Conservation (phyloP, 1,284 basidiomycete genomes). For the Papiliotrema fonsecae region DNA sequence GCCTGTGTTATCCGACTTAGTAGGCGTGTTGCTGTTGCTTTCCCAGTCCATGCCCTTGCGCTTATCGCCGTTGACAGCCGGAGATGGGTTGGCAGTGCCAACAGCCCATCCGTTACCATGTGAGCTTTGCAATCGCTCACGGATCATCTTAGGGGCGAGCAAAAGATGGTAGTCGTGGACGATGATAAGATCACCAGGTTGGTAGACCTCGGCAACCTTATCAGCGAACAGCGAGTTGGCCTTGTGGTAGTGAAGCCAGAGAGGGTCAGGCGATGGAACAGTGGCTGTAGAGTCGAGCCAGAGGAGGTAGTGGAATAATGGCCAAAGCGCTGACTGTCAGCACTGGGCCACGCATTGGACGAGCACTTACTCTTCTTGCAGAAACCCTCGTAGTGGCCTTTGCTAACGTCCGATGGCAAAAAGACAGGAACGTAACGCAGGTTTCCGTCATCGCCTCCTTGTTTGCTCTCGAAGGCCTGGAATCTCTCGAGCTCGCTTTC, state of each 20-base stretch:
- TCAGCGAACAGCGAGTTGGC: constrained; percentile 84
- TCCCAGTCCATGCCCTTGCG: constrained; percentile 35
- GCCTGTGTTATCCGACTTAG: no score
- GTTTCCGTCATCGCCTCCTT: constrained; percentile 51
- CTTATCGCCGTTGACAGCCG: constrained; percentile 19
- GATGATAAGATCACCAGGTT: constrained; percentile 85
- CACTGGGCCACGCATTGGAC: constrained; percentile 5
- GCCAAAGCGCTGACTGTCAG: constrained; percentile 75
- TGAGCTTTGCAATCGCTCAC: constrained; percentile 64
- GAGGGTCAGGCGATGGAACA: constrained; percentile 58
- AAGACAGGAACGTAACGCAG: constrained; percentile 83
- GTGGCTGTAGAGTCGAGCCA: constrained; percentile 76
- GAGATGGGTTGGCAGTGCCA: constrained; percentile 20
- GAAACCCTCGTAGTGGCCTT: constrained; percentile 93
- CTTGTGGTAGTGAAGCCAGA: constrained; percentile 78
- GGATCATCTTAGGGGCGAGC: constrained; percentile 79
- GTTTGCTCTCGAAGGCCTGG: constrained; percentile 57
- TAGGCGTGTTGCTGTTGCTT: constrained; percentile 11
- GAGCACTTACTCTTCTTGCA: constrained; percentile 82
- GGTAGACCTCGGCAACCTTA: constrained; percentile 68
- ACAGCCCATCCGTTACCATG: constrained; percentile 22
- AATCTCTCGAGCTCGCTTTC: constrained; percentile 60
- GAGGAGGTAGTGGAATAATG: constrained; percentile 94
- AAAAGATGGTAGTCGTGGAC: constrained; percentile 91
- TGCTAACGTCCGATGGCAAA: constrained; percentile 83